A percentile compares a stretch with the other conserved stretches of the same genome.
These are phyloP conservation scores for Senna siamea DNA, from an alignment of 306 rosid species.

Conservation along the genomic window DNA sequence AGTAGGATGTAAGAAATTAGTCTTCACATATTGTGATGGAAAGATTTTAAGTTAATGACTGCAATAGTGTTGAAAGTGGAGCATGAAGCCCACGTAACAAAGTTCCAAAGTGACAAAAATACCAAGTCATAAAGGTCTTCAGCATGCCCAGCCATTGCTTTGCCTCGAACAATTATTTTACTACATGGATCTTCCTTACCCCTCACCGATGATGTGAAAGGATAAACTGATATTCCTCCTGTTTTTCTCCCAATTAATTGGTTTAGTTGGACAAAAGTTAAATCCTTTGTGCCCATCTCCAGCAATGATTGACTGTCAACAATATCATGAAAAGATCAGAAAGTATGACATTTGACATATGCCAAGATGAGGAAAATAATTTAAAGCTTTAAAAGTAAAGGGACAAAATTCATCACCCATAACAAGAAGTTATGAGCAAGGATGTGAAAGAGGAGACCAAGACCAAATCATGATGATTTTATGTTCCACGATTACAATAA, in stretches of 20 bases:
- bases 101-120: conserved; percentile 27
- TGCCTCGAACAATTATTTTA: conserved; percentile 89
- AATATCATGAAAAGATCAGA: conserved; percentile 35
- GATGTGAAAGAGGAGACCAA: background rate
- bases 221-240: conserved; percentile 98
- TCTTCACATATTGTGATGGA: conserved; percentile 19
- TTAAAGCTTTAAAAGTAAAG: conserved; percentile 9
- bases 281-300: conserved; percentile 99
- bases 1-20: conserved; percentile 40
- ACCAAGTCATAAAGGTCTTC: conserved; percentile 95
- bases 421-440: background rate
- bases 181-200: conserved; percentile 84
- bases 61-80: conserved; percentile 8
- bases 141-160: conserved; percentile 88
- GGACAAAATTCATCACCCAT: background rate
- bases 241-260: conserved; percentile 98
- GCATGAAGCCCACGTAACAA: background rate
- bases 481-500: no score
- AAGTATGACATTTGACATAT: conserved; percentile 23
- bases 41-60: conserved; percentile 5
- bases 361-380: conserved; percentile 26
- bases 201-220: conserved; percentile 80
- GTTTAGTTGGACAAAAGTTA: conserved; percentile 90
- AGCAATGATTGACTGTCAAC: conserved; percentile 91
- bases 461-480: conserved; percentile 32